Percentiles rank a stretch among this genome's conserved stretches.
phyloP scores from a whole-genome alignment of 2,329 filamentous ascomycete genomes.

The Arthrobotrys musiformis region DNA sequence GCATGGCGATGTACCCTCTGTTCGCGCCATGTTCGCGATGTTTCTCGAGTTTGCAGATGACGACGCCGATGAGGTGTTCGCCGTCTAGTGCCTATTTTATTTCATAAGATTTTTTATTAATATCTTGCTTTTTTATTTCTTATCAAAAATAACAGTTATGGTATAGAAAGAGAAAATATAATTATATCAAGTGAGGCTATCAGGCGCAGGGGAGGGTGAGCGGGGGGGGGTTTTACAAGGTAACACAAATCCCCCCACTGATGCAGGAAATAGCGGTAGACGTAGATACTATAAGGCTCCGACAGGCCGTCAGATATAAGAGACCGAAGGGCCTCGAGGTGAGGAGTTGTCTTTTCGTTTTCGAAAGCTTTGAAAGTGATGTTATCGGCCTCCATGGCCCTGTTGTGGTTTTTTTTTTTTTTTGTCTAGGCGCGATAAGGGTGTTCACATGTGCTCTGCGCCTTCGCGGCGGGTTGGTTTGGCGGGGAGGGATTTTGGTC shows the following conservation, averaged over 20 bases:
- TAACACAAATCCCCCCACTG: constrained; percentile 99
- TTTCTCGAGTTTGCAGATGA: constrained; percentile 92
- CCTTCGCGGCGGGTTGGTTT: background rate
- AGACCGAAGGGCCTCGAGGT: constrained; percentile 86
- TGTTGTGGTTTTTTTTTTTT: background rate
- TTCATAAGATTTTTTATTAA: background rate
- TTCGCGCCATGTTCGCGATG: constrained; percentile 84
- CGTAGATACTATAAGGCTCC: constrained; percentile 98
- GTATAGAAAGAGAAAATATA: background rate
- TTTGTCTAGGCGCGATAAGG: background rate
- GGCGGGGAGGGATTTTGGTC: background rate
- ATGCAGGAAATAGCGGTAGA: constrained; percentile 97
- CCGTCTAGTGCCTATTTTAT: constrained; percentile 70
- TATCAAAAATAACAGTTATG: background rate
- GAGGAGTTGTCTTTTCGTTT: constrained; percentile 68
- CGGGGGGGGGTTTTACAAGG: constrained; percentile 70
- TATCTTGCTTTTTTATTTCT: background rate
- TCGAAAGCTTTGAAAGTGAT: constrained; percentile 45
- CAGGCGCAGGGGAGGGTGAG: background rate
- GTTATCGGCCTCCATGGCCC: constrained; percentile 41
- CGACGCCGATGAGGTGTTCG: constrained; percentile 80
- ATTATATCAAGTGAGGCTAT: background rate
- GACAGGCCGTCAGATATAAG: constrained; percentile 96
- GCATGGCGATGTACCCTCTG: constrained; percentile 97
- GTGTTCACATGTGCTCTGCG: background rate